These are phyloP conservation scores for Westerdykella aurantiaca DNA, from an alignment of 2,329 filamentous ascomycete genomes.

Conservation along the genomic window DNA sequence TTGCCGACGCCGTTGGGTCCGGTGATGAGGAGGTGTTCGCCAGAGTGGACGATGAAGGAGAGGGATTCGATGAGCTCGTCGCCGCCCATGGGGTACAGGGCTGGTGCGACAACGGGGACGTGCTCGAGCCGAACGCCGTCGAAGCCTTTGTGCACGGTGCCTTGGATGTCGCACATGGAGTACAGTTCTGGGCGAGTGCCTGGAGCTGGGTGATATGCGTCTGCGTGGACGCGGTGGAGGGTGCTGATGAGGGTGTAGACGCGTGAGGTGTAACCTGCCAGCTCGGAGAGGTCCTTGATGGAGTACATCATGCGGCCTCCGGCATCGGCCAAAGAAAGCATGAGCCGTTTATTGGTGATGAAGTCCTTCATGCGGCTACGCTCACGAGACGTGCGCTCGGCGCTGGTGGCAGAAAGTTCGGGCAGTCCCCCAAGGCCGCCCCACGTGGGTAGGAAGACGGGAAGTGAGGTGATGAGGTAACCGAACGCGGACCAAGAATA, in stretches of 20 bases:
- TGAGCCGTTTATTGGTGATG: conserved; percentile 97
- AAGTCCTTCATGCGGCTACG: conserved; percentile 94
- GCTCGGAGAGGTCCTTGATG: conserved; percentile 93
- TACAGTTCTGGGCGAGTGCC: conserved; percentile 71
- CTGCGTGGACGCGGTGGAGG: conserved; percentile 84
- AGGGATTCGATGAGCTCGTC: conserved; percentile 86
- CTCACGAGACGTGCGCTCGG: conserved; percentile 57
- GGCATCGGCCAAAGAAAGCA: conserved; percentile 94
- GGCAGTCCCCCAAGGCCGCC: conserved; percentile 71
- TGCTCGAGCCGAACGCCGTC: conserved; percentile 91
- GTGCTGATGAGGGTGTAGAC: conserved; percentile 96
- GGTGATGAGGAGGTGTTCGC: conserved; percentile 90
- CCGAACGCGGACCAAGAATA: conserved; percentile 99
- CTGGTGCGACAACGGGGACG: conserved; percentile 85
- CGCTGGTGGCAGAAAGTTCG: conserved; percentile 53
- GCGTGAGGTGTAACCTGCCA: conserved; percentile 91
- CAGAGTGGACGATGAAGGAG: conserved; percentile 80
- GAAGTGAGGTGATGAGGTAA: conserved; percentile 86
- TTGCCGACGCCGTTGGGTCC: conserved; percentile 94
- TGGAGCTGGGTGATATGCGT: conserved; percentile 69
- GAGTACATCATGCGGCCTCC: conserved; percentile 99
- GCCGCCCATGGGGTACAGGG: conserved; percentile 80
- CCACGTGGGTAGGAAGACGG: conserved; percentile 91
- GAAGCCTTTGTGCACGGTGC: conserved; percentile 89
- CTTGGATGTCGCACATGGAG: conserved; percentile 85